Evolutionary conservation across 495 filamentous ascomycete genomes (phyloP).

Genomic region (Penicillium waksmanii): DNA sequence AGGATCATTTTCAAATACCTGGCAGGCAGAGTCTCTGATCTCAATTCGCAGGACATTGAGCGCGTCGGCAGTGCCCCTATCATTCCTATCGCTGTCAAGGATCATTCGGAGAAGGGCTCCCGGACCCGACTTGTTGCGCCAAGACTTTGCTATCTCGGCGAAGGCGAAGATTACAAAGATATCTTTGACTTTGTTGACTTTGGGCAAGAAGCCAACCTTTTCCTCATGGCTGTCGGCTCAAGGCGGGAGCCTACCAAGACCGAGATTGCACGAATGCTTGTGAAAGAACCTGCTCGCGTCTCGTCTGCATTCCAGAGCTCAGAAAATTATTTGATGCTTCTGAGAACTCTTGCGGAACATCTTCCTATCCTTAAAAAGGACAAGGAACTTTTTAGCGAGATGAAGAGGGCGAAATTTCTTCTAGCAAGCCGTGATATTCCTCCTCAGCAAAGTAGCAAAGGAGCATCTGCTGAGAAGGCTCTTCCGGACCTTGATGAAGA

Average conservation of each 20-base stretch:
- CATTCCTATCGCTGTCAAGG: slow-evolving; percentile 64
- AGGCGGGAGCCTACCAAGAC: slow-evolving; percentile 84
- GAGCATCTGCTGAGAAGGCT: slow-evolving; percentile 32
- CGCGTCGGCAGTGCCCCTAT: slow-evolving; percentile 65
- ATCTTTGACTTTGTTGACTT: slow-evolving; percentile 98
- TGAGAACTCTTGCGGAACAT: slow-evolving; percentile 76
- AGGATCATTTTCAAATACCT: slow-evolving; percentile 79
- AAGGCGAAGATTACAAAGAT: slow-evolving; percentile 74
- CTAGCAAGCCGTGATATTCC: slow-evolving; percentile 78
- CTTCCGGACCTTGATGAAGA: slow-evolving; percentile 68
- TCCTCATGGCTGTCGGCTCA: slow-evolving; percentile 83
- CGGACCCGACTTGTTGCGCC: slow-evolving; percentile 60
- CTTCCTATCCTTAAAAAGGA: slow-evolving; percentile 71
- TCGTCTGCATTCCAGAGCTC: slow-evolving; percentile 75
- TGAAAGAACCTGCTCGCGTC: slow-evolving; percentile 76
- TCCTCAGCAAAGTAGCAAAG: slow-evolving; percentile 34
- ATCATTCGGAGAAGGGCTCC: slow-evolving; percentile 36
- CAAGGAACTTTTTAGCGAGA: slow-evolving; percentile 71
- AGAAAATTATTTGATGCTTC: slow-evolving; percentile 81
- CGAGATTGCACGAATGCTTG: slow-evolving; percentile 80
- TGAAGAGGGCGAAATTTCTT: slow-evolving; percentile 77
- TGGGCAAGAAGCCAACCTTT: slow-evolving; percentile 81
- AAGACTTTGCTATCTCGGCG: slow-evolving; percentile 74
- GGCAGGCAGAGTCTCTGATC: slow-evolving; percentile 70
- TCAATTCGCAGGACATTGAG: slow-evolving; percentile 61